Percentiles rank a stretch among this genome's conserved stretches.
phyloP scores from a whole-genome alignment of 2,329 filamentous ascomycete genomes.

The Fusarium aywerte region DNA sequence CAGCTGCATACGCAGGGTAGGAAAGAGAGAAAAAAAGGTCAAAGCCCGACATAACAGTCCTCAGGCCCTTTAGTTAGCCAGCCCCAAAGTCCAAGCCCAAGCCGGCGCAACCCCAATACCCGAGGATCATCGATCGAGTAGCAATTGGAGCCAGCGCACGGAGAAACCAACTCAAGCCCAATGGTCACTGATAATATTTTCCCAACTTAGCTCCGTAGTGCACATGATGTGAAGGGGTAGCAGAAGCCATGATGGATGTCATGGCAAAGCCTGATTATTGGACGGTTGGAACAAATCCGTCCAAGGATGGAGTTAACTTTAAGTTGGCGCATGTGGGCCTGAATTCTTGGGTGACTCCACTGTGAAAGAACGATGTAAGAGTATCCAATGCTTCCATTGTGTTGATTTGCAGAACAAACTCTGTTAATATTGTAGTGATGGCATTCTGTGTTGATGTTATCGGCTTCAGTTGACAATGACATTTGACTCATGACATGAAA shows the following conservation, averaged over 20 bases:
- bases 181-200: slow-evolving; percentile 4
- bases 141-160: slow-evolving; percentile 3
- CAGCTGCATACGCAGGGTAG: slow-evolving; percentile 27
- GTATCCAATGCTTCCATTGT: background rate
- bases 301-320: slow-evolving; percentile 13
- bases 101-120: slow-evolving; percentile 5
- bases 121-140: slow-evolving; percentile 30
- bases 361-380: background rate
- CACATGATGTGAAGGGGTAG: slow-evolving; percentile 21
- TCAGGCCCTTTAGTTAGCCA: slow-evolving; percentile 6
- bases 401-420: slow-evolving; percentile 12
- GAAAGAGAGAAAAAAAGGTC: background rate
- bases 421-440: slow-evolving; percentile 5
- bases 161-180: background rate
- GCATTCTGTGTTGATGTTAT: background rate
- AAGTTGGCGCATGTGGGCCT: slow-evolving; percentile 10
- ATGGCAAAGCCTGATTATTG: slow-evolving; percentile 7
- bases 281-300: background rate
- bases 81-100: slow-evolving; percentile 34
- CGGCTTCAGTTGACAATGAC: slow-evolving; percentile 10
- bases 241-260: slow-evolving; percentile 17
- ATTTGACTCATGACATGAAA: background rate
- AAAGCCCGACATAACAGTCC: background rate
- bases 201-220: slow-evolving; percentile 3
- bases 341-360: slow-evolving; percentile 3